Percentiles rank a stretch among this genome's conserved stretches.
Evolutionary conservation across 257 asterid species (phyloP).

Genomic region (Henckelia pumila): DNA sequence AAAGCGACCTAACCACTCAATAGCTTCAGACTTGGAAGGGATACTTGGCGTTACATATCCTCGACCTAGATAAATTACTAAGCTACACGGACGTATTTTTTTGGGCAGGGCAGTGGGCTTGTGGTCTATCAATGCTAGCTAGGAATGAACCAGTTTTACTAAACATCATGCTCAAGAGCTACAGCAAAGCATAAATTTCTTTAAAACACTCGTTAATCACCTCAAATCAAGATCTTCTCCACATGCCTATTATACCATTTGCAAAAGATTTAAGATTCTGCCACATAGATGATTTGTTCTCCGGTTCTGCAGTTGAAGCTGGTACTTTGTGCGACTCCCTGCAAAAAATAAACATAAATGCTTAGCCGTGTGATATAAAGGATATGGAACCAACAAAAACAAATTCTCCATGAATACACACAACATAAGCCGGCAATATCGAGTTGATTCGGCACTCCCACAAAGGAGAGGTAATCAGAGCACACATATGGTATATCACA

Average conservation of each 20-base stretch:
- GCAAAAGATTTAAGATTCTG: constrained; percentile 70
- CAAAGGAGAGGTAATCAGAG: background rate
- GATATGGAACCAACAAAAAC: background rate
- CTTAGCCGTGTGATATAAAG: background rate
- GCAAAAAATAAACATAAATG: constrained; percentile 5
- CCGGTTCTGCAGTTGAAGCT: constrained; percentile 31
- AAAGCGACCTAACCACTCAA: too few relatives aligned
- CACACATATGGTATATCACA: background rate
- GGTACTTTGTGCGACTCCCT: constrained; percentile 47
- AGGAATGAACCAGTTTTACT: background rate
- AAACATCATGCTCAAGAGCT: background rate
- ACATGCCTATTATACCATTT: constrained; percentile 52
- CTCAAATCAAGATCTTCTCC: constrained; percentile 47
- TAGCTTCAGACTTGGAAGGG: too few relatives aligned
- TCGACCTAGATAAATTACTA: background rate
- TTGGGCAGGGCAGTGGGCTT: too few relatives aligned
- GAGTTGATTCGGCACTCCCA: constrained; percentile 9
- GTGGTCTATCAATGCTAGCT: background rate
- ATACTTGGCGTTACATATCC: too few relatives aligned
- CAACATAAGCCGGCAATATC: background rate
- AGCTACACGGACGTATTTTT: background rate
- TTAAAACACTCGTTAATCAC: background rate
- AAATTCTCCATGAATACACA: background rate
- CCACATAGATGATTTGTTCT: constrained; percentile 57
- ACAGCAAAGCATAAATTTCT: background rate